Conservation (phyloP, 257 asterid genomes). For the Solanum arcanum region DNA sequence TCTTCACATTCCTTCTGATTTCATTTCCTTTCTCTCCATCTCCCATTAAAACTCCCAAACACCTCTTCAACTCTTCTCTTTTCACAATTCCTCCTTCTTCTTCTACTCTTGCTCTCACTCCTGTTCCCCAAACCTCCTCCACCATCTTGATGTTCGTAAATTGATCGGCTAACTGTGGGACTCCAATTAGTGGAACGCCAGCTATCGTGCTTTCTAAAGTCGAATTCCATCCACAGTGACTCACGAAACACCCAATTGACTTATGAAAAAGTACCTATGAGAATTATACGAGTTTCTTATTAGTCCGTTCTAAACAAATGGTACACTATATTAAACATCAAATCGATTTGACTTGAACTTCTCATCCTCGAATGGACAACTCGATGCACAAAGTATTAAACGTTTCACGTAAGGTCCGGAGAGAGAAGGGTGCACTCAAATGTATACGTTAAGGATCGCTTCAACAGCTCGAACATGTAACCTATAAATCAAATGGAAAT, state of each 20-base stretch:
- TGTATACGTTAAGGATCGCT: too few species aligned
- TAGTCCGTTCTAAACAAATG: neutral
- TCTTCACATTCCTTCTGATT: constrained; percentile 20
- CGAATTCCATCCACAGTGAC: constrained; percentile 70
- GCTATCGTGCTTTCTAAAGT: constrained; percentile 36
- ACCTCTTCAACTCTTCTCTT: constrained; percentile 36
- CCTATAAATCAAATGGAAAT: too few species aligned
- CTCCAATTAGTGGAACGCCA: constrained; percentile 36
- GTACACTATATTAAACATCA: neutral
- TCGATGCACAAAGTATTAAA: neutral
- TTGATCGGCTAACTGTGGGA: constrained; percentile 42
- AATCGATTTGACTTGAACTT: neutral
- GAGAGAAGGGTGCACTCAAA: neutral
- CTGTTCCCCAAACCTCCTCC: constrained; percentile 39
- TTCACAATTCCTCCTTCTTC: constrained; percentile 27
- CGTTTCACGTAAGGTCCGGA: neutral
- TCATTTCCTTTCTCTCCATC: constrained; percentile 17
- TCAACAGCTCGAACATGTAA: too few species aligned
- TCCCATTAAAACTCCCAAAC: constrained; percentile 38
- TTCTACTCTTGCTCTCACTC: constrained; percentile 22
- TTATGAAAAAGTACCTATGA: constrained; percentile 10
- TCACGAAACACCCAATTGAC: constrained; percentile 42
- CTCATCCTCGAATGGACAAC: neutral
- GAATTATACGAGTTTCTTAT: neutral
- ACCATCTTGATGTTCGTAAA: constrained; percentile 45